Conservation (phyloP, 768 basidiomycete genomes). For the Suillus occidentalis region DNA sequence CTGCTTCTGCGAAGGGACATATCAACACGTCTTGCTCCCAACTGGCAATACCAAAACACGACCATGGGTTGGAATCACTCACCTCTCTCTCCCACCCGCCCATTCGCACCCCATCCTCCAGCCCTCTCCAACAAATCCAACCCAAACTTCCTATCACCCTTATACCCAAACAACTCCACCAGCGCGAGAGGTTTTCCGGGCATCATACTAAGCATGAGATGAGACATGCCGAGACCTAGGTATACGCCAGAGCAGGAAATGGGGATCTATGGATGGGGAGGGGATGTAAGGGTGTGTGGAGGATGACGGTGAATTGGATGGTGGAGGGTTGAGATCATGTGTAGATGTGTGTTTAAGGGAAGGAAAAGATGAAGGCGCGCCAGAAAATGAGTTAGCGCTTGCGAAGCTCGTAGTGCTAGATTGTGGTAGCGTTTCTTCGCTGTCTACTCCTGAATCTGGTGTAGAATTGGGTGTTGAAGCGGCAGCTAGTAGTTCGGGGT, state of each 20-base stretch:
- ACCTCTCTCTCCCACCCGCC: constrained; percentile 52
- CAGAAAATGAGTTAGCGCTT: not conserved
- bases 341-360: not conserved
- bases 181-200: constrained; percentile 79
- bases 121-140: constrained; percentile 57
- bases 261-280: constrained; percentile 70
- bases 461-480: not conserved
- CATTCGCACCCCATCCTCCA: constrained; percentile 60
- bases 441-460: not conserved
- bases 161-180: constrained; percentile 88
- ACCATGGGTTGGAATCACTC: constrained; percentile 14
- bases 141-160: constrained; percentile 74
- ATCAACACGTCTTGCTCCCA: not conserved
- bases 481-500: constrained; percentile 27
- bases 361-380: constrained; percentile 9
- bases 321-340: too few relatives aligned
- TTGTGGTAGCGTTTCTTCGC: not conserved
- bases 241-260: constrained; percentile 93
- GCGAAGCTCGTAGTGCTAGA: not conserved
- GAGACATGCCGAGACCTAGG: constrained; percentile 83
- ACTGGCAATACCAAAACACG: not conserved
- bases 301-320: constrained; percentile 2
- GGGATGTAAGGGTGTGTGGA: constrained; percentile 33
- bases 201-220: constrained; percentile 81
- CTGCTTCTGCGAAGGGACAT: constrained; percentile 41